A percentile compares a stretch with the other conserved stretches of the same genome.
Conservation (phyloP, 495 filamentous ascomycete species). For the Lentithecium fluviatile region DNA sequence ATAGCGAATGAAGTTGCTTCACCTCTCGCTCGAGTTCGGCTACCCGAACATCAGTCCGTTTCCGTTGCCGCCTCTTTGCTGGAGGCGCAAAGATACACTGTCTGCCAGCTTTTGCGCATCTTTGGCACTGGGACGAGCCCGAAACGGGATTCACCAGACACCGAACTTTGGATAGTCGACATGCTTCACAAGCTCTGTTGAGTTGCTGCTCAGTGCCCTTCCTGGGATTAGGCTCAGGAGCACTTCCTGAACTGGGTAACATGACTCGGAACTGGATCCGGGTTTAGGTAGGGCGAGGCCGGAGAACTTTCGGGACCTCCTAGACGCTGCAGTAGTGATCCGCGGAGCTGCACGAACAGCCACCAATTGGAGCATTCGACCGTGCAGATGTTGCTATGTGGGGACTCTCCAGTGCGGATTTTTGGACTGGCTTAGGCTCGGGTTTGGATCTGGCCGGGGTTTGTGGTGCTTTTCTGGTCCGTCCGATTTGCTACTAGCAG, state of each 20-base stretch:
- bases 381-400: too few relatives aligned
- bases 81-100: conserved; percentile 33
- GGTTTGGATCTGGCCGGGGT: too few relatives aligned
- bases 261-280: conserved; percentile 5
- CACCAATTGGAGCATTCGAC: too few relatives aligned
- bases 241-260: conserved; percentile 4
- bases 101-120: conserved; percentile 32
- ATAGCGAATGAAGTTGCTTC: conserved; percentile 26
- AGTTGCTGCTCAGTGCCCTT: conserved; percentile 31
- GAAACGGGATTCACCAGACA: conserved; percentile 22
- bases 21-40: conserved; percentile 35
- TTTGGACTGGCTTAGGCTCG: too few relatives aligned
- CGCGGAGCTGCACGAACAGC: too few relatives aligned
- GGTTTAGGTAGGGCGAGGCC: background rate
- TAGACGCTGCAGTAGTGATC: too few relatives aligned
- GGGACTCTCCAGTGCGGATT: too few relatives aligned
- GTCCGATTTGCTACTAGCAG: too few relatives aligned
- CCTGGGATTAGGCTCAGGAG: conserved; percentile 8
- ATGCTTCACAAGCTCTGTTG: conserved; percentile 35
- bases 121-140: conserved; percentile 26
- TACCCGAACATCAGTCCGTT: conserved; percentile 33
- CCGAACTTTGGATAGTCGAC: conserved; percentile 35
- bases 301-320: background rate
- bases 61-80: conserved; percentile 32
- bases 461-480: too few relatives aligned